Base-by-base conservation (phyloP, 306 rosid species). In the Trichosanthes cucumerina region DNA sequence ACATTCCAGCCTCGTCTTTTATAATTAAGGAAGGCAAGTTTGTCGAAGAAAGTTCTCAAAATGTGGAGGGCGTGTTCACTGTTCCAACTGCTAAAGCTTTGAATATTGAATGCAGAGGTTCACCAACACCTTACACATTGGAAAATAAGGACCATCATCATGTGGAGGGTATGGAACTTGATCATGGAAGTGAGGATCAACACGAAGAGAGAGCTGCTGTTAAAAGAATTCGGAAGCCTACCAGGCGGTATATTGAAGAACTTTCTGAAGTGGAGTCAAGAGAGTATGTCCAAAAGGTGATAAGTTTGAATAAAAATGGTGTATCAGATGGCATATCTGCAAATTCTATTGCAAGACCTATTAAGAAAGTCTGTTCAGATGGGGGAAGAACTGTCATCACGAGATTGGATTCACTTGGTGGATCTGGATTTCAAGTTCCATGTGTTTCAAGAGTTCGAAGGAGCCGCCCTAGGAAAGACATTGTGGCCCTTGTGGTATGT, bases 171-270 rank as follows among this genome's bases (percentile, higher is more conserved):
- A 73, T 56, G n/a, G 96, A 88, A 64, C 79, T 80, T 83, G 90
- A 86, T 76, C 76, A 78, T 83, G 90, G 83, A 41, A 80, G 73
- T 81, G 90, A 85, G 83, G 87, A 86, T 84, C 86, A 68, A 28
- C 39, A 62, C 31, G 90, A 87, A 62, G 83, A 91, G 80, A 88
- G 86, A 85, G 93, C 85, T 82, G 91, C 86, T 83, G 92, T 78
- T 5, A 95, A 95, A 89, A 90, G 99, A 86, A 79, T 92, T 46
- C 87, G 99, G 66, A 95, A 88, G 88, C 99, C 99, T 77, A 95
- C 99, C 7, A 92, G 78, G 86, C 86, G 99, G 88, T 95, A 95
- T 81, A 95, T 95, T 86, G 99, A 95, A 91, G 99, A 95, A 82
- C 92, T 91, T 78, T 92, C 99, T 69, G 96, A 91, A 87, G 87